These are phyloP conservation scores for Chlamydomonas reinhardtii DNA, from an alignment of 163 green algal species.

Conservation along the genomic window DNA sequence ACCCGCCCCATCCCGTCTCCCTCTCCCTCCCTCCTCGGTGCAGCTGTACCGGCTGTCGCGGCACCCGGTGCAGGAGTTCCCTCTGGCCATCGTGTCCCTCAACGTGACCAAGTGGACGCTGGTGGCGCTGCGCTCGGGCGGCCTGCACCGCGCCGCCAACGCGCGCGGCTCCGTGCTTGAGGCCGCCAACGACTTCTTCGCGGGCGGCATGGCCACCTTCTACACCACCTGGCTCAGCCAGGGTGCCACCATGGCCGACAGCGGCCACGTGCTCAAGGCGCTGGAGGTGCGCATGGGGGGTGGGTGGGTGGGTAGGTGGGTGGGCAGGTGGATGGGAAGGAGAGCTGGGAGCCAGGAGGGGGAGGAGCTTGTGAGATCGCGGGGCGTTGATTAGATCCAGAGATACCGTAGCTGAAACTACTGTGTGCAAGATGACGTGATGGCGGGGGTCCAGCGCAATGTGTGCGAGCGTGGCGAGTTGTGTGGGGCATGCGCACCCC, in stretches of 20 bases:
- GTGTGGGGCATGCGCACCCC: no score
- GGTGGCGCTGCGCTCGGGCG: conserved; percentile 50
- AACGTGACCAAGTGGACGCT: conserved; percentile 77
- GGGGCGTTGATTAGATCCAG: no score
- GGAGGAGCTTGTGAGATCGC: no score
- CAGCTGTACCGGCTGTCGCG: conserved; percentile 61
- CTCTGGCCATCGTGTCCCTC: conserved; percentile 70
- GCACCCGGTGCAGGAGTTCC: conserved; percentile 69
- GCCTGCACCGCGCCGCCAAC: conserved; percentile 41
- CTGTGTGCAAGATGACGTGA: no score
- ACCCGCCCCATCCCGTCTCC: not conserved
- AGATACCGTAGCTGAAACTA: no score
- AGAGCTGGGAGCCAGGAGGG: no score
- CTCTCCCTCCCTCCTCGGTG: conserved; percentile 31
- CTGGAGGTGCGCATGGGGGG: conserved; percentile 15
- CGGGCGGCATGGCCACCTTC: conserved; percentile 54
- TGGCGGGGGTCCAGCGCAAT: no score
- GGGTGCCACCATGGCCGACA: conserved; percentile 52
- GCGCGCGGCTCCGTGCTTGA: conserved; percentile 26
- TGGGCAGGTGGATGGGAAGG: not conserved
- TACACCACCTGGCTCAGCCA: conserved; percentile 53
- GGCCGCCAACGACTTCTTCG: conserved; percentile 53
- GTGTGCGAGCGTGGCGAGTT: no score
- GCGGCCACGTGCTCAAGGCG: conserved; percentile 47
- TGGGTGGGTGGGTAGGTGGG: not conserved